phyloP scores from a whole-genome alignment of 129 eudicot species.

The Silybum marianum region DNA sequence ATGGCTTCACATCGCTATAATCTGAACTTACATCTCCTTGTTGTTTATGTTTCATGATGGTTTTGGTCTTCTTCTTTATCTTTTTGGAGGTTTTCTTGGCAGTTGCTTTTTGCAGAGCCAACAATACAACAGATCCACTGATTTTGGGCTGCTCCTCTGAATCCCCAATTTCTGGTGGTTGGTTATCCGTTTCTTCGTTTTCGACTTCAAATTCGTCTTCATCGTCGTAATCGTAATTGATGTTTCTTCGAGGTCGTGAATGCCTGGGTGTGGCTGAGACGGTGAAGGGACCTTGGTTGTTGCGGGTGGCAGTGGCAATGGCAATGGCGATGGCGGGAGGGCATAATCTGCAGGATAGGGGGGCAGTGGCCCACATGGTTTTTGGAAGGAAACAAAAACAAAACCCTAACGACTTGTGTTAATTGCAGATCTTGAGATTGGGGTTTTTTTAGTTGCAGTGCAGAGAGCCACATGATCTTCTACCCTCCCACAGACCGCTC shows the following conservation, averaged over 20 bases:
- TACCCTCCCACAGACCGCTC: neutral
- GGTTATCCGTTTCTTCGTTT: neutral
- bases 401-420: neutral
- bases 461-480: neutral
- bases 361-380: slow-evolving; percentile 39
- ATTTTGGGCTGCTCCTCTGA: slow-evolving; percentile 17
- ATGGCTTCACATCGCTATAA: slow-evolving; percentile 38
- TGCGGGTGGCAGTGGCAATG: neutral
- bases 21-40: slow-evolving; percentile 2
- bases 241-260: slow-evolving; percentile 26
- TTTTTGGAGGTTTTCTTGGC: slow-evolving; percentile 37
- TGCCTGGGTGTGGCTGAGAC: slow-evolving; percentile 21
- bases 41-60: neutral
- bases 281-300: slow-evolving; percentile 9
- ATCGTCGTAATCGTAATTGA: slow-evolving; percentile 12
- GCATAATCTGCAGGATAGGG: slow-evolving; percentile 15
- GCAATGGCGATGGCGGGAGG: slow-evolving; percentile 16
- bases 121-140: slow-evolving; percentile 52
- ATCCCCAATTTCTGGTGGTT: slow-evolving; percentile 21
- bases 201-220: neutral
- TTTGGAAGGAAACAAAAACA: neutral
- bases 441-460: neutral
- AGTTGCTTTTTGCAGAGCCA: slow-evolving; percentile 49
- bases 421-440: neutral
- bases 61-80: slow-evolving; percentile 4